Evolutionary conservation across 176 grass and related monocot species (phyloP).

Genomic region (Avena insularis): DNA sequence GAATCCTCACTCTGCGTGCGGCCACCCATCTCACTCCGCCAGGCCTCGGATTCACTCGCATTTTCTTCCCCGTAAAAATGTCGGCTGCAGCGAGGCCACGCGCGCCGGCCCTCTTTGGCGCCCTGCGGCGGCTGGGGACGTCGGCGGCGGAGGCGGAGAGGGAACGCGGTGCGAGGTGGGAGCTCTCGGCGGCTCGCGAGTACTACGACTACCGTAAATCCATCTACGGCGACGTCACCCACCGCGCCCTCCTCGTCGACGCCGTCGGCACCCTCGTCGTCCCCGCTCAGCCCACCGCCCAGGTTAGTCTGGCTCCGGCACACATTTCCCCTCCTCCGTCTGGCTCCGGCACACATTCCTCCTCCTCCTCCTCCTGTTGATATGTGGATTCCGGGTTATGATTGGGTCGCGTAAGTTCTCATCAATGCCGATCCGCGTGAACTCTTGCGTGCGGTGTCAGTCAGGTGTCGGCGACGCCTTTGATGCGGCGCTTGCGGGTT

Average conservation of each 20-base stretch:
- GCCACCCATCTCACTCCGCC: neutral
- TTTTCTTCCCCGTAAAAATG: neutral
- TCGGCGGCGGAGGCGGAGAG: conserved; percentile 31
- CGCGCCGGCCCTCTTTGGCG: neutral
- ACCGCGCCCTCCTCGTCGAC: conserved; percentile 65
- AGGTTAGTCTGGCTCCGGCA: conserved; percentile 50
- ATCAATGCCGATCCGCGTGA: neutral
- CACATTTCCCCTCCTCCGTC: neutral
- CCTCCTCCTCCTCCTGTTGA: neutral
- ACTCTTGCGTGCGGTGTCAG: no score
- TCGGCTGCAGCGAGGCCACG: neutral
- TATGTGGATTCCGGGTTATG: neutral
- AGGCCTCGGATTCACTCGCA: neutral
- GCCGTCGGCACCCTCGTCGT: conserved; percentile 86
- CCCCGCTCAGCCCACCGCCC: conserved; percentile 89
- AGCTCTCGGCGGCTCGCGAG: conserved; percentile 64
- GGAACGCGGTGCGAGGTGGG: conserved; percentile 39
- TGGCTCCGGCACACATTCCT: neutral
- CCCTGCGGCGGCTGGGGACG: neutral
- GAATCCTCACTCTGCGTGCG: neutral
- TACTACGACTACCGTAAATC: conserved; percentile 83
- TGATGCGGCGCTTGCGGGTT: no score
- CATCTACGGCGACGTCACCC: conserved; percentile 26
- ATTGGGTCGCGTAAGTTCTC: neutral
- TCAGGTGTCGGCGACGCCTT: no score